phyloP scores from a whole-genome alignment of 1,139 yeast species.

The Debaryomyces sp. region DNA sequence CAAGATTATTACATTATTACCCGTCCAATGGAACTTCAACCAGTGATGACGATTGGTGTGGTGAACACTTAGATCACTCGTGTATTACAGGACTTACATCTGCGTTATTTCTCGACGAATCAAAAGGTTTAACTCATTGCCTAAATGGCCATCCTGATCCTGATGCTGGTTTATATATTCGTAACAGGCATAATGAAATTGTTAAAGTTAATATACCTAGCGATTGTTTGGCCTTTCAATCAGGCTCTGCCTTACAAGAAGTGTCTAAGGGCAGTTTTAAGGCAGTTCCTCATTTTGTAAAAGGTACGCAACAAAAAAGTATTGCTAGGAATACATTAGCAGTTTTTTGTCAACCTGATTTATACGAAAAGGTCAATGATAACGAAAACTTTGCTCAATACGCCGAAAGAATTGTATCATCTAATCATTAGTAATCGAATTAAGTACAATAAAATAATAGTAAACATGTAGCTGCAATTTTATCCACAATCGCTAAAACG shows the following conservation, averaged over 20 bases:
- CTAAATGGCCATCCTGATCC: constrained; percentile 45
- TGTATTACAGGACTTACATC: constrained; percentile 65
- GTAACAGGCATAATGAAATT: constrained; percentile 45
- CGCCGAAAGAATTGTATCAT: constrained; percentile 39
- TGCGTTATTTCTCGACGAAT: constrained; percentile 53
- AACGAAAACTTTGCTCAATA: constrained; percentile 53
- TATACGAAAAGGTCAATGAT: constrained; percentile 50
- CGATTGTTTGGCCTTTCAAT: constrained; percentile 63
- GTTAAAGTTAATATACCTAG: constrained; percentile 58
- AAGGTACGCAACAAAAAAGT: constrained; percentile 38
- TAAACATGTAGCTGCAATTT: neutral
- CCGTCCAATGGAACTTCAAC: constrained; percentile 24
- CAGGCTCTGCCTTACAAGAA: constrained; percentile 63
- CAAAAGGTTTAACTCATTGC: constrained; percentile 21
- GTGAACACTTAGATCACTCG: constrained; percentile 66
- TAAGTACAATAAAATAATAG: neutral
- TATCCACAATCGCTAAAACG: neutral
- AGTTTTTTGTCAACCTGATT: constrained; percentile 64
- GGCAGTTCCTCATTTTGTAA: constrained; percentile 65
- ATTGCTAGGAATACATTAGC: constrained; percentile 62
- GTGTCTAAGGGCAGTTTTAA: constrained; percentile 53
- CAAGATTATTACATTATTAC: constrained; percentile 59
- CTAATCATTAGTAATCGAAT: constrained; percentile 27
- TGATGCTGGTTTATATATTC: constrained; percentile 55
- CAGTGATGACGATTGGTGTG: constrained; percentile 57